Evolutionary conservation across 2,329 filamentous ascomycete genomes (phyloP), one percentile per base, ranked within the genome.

Genomic region (Aspergillus quadrilineatus): DNA sequence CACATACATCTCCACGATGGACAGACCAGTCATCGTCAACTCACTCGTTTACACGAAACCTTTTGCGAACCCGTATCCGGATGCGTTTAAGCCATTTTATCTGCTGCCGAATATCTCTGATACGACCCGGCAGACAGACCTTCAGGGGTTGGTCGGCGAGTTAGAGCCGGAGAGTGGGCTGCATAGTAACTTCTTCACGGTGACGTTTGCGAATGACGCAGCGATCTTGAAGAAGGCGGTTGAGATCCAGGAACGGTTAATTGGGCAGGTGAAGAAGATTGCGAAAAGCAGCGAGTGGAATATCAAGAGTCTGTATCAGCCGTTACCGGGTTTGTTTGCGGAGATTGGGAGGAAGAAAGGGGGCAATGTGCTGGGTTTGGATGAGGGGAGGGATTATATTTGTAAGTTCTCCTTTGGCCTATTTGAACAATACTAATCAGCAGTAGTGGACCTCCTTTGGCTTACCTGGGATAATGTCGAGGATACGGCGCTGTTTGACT

Each of bases 1-100:
- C 71, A 10, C 73, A 75, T 61, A 62, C n/a, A 50, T 57, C 59
- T 50, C 65, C 30, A 44, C 57, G 46, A 58, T 65, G 48, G 56
- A 64, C 37, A 14, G 26, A 37, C 34, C 51, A 22, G 10, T 61
- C 45, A 49, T 60, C 28, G 32, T 14, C 6, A 57, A 42, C 29
- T 42, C 47, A 8, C n/a, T 57, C 9, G 44, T 57, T 9, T 58
- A 58, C 34, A 61, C 61, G 8, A 53, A 55, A 30, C 59, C 57
- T 1, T 51, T 56, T 7, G 15, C 34, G 34, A 4, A 5, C 1
- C 2, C 51, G 5, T 54, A 53, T 29, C 59, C 57, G 2, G 22
- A 29, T 14, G 59, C 59, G 4, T 54, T 61, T 9, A 37, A 41
- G 3, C 46, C 50, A 12, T 60, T 63, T n/a, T 53, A 48, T 26